phyloP scores from a whole-genome alignment of 352 stramenopile species.

The Globisporangium uncinulatum region DNA sequence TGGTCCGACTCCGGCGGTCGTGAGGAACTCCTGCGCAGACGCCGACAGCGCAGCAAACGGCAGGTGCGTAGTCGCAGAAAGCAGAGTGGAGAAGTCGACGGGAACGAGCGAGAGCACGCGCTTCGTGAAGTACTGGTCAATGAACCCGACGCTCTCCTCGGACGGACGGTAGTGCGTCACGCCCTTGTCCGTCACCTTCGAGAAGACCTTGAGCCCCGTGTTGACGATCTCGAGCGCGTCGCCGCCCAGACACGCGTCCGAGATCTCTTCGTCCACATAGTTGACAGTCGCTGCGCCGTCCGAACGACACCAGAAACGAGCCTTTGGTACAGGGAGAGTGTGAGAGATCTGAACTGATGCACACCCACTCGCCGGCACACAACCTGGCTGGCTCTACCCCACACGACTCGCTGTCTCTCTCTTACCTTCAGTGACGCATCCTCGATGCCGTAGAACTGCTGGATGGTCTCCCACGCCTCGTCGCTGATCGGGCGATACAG shows the following conservation, averaged over 20 bases:
- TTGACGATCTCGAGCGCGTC: constrained; percentile 88
- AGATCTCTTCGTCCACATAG: constrained; percentile 73
- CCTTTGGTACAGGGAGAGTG: constrained; percentile 2
- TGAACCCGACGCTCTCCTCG: constrained; percentile 81
- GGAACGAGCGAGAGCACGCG: constrained; percentile 42
- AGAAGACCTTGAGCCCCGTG: constrained; percentile 88
- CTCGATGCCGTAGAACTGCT: constrained; percentile 59
- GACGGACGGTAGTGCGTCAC: constrained; percentile 82
- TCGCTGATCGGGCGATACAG: constrained; percentile 60
- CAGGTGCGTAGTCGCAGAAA: constrained; percentile 51
- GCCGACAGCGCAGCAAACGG: constrained; percentile 38
- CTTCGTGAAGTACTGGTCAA: constrained; percentile 86
- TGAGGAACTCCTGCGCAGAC: constrained; percentile 27
- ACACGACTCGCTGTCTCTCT: not conserved
- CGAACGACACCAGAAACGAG: constrained; percentile 69
- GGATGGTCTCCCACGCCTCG: constrained; percentile 53
- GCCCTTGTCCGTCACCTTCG: constrained; percentile 59
- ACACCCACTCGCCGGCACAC: not conserved
- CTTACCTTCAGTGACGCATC: constrained; percentile 43
- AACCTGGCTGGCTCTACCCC: not conserved
- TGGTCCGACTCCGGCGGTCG: constrained; percentile 37
- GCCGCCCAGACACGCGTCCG: constrained; percentile 49
- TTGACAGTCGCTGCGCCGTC: constrained; percentile 71
- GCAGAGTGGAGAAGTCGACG: constrained; percentile 39
- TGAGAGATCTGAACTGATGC: not conserved